These are phyloP conservation scores for Chlamydomonas applanata DNA, from an alignment of 139 green algal species.

Conservation along the genomic window DNA sequence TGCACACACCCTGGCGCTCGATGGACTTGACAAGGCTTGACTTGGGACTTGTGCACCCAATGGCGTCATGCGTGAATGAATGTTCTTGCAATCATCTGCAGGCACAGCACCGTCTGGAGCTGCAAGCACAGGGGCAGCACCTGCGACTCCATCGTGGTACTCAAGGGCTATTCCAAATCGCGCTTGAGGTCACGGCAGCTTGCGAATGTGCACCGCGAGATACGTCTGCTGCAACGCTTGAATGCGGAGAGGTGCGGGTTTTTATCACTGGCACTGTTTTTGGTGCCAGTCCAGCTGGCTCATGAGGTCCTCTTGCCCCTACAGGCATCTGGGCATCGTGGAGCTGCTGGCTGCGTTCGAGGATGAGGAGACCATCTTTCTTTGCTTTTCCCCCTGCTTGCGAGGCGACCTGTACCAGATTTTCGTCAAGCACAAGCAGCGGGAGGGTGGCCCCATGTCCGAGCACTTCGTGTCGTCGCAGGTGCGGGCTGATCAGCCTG, in stretches of 20 bases:
- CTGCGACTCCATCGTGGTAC: background rate
- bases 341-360: constrained; percentile 41
- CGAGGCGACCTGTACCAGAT: constrained; percentile 40
- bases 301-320: background rate
- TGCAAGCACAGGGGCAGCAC: background rate
- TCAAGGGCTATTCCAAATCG: constrained; percentile 5
- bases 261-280: too few relatives aligned
- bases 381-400: constrained; percentile 46
- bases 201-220: constrained; percentile 26
- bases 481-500: constrained; percentile 10
- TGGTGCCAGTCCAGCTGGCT: background rate
- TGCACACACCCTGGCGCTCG: background rate
- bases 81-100: too few relatives aligned
- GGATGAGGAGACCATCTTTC: constrained; percentile 37
- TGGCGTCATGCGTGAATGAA: too few relatives aligned
- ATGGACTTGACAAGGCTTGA: too few relatives aligned
- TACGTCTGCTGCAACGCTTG: constrained; percentile 17
- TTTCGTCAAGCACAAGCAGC: constrained; percentile 17
- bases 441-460: constrained; percentile 1
- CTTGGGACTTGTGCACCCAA: background rate
- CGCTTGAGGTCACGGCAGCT: constrained; percentile 22
- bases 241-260: constrained; percentile 20
- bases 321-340: constrained; percentile 34
- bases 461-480: constrained; percentile 30
- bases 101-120: too few relatives aligned